phyloP scores from a whole-genome alignment of 2,329 filamentous ascomycete genomes.

The Colletotrichum lindemuthianum region DNA sequence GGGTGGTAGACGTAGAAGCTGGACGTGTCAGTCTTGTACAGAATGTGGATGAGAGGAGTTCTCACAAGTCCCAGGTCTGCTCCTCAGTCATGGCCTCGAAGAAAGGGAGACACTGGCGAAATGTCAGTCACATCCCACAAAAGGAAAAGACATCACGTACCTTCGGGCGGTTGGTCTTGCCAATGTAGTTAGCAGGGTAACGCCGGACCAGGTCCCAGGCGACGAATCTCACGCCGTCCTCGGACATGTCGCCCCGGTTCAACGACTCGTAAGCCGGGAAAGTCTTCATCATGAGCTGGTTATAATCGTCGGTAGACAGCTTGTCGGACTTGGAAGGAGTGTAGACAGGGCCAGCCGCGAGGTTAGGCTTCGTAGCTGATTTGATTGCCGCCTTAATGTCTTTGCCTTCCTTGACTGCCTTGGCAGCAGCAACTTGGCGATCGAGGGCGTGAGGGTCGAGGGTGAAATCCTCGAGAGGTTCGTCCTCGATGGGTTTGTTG shows the following conservation, averaged over 20 bases:
- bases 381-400: neutral
- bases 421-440: slow-evolving; percentile 12
- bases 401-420: slow-evolving; percentile 16
- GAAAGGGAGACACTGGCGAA: slow-evolving; percentile 53
- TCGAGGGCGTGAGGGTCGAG: slow-evolving; percentile 24
- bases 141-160: slow-evolving; percentile 44
- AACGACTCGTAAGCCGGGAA: slow-evolving; percentile 28
- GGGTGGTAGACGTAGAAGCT: slow-evolving; percentile 76
- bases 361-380: neutral
- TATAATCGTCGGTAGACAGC: slow-evolving; percentile 17
- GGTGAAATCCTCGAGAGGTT: neutral
- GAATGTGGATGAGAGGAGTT: slow-evolving; percentile 35
- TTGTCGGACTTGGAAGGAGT: slow-evolving; percentile 23
- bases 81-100: slow-evolving; percentile 69
- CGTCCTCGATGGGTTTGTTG: neutral
- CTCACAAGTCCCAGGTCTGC: slow-evolving; percentile 81
- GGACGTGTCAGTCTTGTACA: slow-evolving; percentile 26
- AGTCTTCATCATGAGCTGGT: slow-evolving; percentile 12
- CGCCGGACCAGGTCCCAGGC: slow-evolving; percentile 63
- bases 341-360: slow-evolving; percentile 2
- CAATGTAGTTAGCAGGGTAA: slow-evolving; percentile 70
- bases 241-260: slow-evolving; percentile 36
- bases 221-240: slow-evolving; percentile 51
- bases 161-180: slow-evolving; percentile 59
- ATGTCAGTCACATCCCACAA: neutral